These are phyloP conservation scores for Talaromyces thailandensis DNA, from an alignment of 495 filamentous ascomycete species.

Conservation along the genomic window DNA sequence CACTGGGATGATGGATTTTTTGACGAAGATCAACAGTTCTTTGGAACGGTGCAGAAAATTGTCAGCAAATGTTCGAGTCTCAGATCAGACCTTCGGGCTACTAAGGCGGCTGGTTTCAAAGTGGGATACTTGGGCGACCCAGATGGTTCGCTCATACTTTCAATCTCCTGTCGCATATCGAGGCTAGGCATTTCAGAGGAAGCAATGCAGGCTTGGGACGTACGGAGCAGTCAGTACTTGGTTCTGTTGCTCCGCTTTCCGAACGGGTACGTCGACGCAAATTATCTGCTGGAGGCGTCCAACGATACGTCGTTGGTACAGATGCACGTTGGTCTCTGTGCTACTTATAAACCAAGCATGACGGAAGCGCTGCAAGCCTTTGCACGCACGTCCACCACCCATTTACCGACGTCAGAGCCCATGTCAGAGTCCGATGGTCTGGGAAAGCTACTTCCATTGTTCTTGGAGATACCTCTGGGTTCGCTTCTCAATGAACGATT, in stretches of 20 bases:
- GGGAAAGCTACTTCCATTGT: conserved; percentile 37
- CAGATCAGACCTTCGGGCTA: conserved; percentile 52
- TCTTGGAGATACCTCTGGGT: conserved; percentile 66
- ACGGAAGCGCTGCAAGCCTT: conserved; percentile 42
- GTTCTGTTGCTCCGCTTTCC: conserved; percentile 67
- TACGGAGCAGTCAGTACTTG: conserved; percentile 59
- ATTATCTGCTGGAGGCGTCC: conserved; percentile 30
- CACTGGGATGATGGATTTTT: conserved; percentile 26
- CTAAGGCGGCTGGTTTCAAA: conserved; percentile 61
- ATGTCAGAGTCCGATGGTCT: not conserved
- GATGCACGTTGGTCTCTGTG: conserved; percentile 39
- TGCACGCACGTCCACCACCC: conserved; percentile 9
- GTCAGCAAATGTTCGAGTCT: conserved; percentile 25
- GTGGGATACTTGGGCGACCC: conserved; percentile 53
- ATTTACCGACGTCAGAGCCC: conserved; percentile 15
- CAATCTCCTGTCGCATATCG: conserved; percentile 49
- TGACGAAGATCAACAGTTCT: conserved; percentile 20
- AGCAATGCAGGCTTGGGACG: conserved; percentile 67
- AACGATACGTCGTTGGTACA: conserved; percentile 11
- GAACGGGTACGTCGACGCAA: conserved; percentile 45
- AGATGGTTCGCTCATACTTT: conserved; percentile 50
- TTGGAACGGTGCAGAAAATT: conserved; percentile 19
- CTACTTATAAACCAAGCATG: conserved; percentile 38
- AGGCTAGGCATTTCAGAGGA: conserved; percentile 72
- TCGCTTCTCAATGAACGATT: conserved; percentile 64